Conservation (phyloP, 75 land plant species). For the Sequoiadendron giganteum region DNA sequence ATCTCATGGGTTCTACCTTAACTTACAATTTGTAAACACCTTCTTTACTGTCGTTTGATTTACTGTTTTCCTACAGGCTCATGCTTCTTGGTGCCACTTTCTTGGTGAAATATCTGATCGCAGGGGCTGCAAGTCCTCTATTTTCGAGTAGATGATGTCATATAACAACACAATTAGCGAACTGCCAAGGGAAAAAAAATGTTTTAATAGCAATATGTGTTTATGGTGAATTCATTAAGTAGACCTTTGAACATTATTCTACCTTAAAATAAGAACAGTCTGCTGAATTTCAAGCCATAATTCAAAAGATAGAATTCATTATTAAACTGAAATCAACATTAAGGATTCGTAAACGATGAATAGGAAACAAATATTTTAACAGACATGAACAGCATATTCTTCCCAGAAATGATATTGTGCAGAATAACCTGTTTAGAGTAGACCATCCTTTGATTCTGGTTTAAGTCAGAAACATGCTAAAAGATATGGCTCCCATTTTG, state of each 20-base stretch:
- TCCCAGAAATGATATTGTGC: no score
- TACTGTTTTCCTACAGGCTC: neutral
- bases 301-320: no score
- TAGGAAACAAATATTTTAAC: no score
- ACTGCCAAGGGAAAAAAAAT: neutral
- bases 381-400: no score
- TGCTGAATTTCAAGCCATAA: no score
- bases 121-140: neutral
- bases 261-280: neutral
- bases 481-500: neutral
- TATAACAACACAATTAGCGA: neutral
- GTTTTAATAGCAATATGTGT: neutral
- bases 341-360: no score
- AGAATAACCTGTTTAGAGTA: no score
- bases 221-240: neutral
- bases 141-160: neutral
- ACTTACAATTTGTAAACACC: neutral
- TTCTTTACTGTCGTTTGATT: neutral
- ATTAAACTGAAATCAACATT: no score
- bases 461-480: no score
- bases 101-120: neutral
- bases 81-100: neutral
- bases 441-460: no score
- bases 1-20: neutral
- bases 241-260: neutral